Evolutionary conservation across 1,284 basidiomycete genomes (phyloP).

Genomic region (Volvariella surrecta): DNA sequence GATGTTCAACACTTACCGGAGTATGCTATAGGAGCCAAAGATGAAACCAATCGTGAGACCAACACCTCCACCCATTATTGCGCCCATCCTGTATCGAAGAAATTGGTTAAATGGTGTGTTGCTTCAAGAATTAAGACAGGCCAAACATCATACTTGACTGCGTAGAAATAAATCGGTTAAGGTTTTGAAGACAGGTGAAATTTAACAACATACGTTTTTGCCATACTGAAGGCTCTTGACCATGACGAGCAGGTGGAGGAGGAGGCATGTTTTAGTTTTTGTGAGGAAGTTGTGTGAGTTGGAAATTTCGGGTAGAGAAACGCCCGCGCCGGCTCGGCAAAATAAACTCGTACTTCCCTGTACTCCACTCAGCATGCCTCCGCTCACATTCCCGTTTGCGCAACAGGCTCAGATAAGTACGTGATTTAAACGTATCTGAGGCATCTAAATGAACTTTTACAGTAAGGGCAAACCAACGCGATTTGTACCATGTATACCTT

Average conservation of each 20-base stretch:
- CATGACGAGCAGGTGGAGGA: slow-evolving; percentile 39
- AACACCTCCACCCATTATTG: slow-evolving; percentile 86
- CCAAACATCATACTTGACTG: slow-evolving; percentile 4
- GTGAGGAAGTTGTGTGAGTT: slow-evolving; percentile 4
- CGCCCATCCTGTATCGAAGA: slow-evolving; percentile 70
- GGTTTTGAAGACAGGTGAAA: too few species aligned
- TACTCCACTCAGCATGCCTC: slow-evolving; percentile 16
- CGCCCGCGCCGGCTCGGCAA: slow-evolving; percentile 2
- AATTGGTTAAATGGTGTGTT: too few species aligned
- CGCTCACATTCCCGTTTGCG: slow-evolving; percentile 55
- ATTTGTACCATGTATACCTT: slow-evolving; percentile 69
- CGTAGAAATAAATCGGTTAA: too few species aligned
- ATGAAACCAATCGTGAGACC: slow-evolving; percentile 95
- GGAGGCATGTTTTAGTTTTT: slow-evolving; percentile 24
- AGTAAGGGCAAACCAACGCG: slow-evolving; percentile 86
- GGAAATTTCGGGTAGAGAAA: slow-evolving; percentile 7
- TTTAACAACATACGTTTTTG: slow-evolving; percentile 54
- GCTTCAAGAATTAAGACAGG: too few species aligned
- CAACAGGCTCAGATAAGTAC: slow-evolving; percentile 82
- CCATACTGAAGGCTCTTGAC: slow-evolving; percentile 59
- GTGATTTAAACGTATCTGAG: slow-evolving; percentile 19
- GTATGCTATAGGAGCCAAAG: slow-evolving; percentile 85
- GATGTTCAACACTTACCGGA: slow-evolving; percentile 54
- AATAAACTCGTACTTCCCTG: slow-evolving; percentile 10
- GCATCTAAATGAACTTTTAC: slow-evolving; percentile 9